Base-by-base conservation (phyloP, 192 early-diverging fungal genomes). In the Coemansia sp. region DNA sequence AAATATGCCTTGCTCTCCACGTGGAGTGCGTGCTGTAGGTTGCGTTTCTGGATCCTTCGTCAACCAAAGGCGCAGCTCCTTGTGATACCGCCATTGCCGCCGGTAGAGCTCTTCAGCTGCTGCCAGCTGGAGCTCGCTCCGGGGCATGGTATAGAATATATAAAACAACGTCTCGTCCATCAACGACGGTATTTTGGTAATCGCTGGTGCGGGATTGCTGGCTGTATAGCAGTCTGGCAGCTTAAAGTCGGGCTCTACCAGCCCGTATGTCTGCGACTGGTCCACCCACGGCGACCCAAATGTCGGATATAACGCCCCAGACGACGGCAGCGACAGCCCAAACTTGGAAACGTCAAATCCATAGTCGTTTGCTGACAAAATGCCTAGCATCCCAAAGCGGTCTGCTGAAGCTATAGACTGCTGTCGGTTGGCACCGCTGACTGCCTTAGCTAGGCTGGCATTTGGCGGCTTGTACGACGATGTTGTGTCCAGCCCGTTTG, bases 31-130 rank as follows among this genome's bases (percentile, higher is more conserved):
- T 51, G 63, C 55, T 11, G 68, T 60, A 33, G 68, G 59, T 52
- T 61, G 74, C 59, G 74, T 57, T 5, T 78, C 68, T 8, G 74
- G 63, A 43, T 99, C 94, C 68, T 91, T 91, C 49, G 86, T 89
- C 49, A 99, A 51, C 97, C 97, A 99, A 41, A 96, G 65, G 50
- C 86, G 83, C 47, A 94, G 67, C 55, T 95, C 92, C 70, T 93
- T 94, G 82, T 99, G 97, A 75, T 91, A 99, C 52, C 94, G 83
- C 95, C 95, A 99, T 68, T 89, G 86, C 31, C 97, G 85, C 65
- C 84, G 86, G 71, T 91, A 88, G 60, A 99, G 84, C 81, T 99
- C 95, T 59, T 93, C 87, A 20, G 95, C 94, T 6, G 93, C 91
- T 7, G 87, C 88, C 62, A 97, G 93, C 80, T 97, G 94, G 16